Evolutionary conservation across 805 yeast genomes (phyloP).

Genomic region (Ascoidea asiatica): DNA sequence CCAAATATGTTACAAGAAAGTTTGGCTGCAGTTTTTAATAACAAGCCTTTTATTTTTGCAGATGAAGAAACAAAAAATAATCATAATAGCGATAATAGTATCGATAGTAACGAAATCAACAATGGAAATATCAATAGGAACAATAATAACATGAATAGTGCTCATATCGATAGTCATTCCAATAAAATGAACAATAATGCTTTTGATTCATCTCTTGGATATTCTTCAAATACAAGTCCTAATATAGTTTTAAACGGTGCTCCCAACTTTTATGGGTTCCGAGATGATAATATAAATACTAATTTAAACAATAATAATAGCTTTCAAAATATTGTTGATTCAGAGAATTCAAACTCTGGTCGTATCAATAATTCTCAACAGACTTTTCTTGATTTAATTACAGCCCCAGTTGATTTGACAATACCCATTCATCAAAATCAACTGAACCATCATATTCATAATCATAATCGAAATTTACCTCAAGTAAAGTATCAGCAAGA

Average conservation of each 20-base stretch:
- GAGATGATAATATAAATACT: background rate
- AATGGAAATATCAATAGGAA: constrained; percentile 2
- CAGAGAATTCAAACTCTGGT: too few species aligned
- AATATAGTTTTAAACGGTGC: constrained; percentile 5
- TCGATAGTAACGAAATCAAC: background rate
- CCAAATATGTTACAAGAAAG: constrained; percentile 29
- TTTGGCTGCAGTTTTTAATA: constrained; percentile 65
- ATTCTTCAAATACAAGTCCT: too few species aligned
- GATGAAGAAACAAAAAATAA: constrained; percentile 69
- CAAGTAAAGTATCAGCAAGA: too few species aligned
- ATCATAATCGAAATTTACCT: too few species aligned
- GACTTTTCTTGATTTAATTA: too few species aligned
- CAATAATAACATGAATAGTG: constrained; percentile 10
- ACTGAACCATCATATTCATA: too few species aligned
- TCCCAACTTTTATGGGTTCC: background rate
- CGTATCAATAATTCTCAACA: too few species aligned
- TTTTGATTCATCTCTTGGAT: too few species aligned
- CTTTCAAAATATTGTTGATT: constrained; percentile 2
- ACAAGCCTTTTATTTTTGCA: constrained; percentile 66
- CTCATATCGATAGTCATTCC: constrained; percentile 1
- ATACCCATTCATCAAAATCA: too few species aligned
- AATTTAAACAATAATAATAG: constrained; percentile 4
- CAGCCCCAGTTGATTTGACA: too few species aligned
- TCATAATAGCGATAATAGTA: background rate
- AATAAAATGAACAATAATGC: background rate